These are phyloP conservation scores for Knoxia roxburghii DNA, from an alignment of 257 asterid species.

Conservation along the genomic window DNA sequence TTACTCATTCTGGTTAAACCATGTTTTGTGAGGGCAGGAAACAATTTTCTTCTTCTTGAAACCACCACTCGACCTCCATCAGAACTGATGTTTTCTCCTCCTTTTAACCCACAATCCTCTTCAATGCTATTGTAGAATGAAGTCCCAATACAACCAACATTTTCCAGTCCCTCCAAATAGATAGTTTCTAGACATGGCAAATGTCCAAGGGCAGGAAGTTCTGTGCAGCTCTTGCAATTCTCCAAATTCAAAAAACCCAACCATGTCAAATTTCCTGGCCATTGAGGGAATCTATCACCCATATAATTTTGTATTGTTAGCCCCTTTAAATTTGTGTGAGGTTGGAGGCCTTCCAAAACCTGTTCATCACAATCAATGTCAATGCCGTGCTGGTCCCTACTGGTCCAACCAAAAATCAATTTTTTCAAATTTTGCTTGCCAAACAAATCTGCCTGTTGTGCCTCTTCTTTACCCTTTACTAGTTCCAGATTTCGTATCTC, in stretches of 20 bases:
- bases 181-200: constrained; percentile 22
- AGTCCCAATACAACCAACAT: constrained; percentile 9
- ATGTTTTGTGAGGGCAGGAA: constrained; percentile 22
- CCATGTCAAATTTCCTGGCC: neutral
- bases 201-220: constrained; percentile 28
- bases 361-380: neutral
- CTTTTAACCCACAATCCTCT: neutral
- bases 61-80: neutral
- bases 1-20: constrained; percentile 9
- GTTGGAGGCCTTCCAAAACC: neutral
- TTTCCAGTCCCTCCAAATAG: too few species aligned
- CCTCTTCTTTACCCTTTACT: constrained; percentile 19
- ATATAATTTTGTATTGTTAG: neutral
- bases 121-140: constrained; percentile 28
- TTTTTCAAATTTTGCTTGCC: constrained; percentile 1
- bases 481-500: constrained; percentile 8
- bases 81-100: neutral
- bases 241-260: neutral
- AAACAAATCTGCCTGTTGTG: neutral
- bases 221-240: neutral
- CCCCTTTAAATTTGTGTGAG: neutral
- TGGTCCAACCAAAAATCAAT: neutral
- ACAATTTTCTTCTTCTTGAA: neutral
- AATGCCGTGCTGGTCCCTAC: neutral
- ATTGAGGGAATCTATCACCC: neutral